phyloP scores from a whole-genome alignment of 176 grass and related monocot genomes.

The Juncus inflexus region DNA sequence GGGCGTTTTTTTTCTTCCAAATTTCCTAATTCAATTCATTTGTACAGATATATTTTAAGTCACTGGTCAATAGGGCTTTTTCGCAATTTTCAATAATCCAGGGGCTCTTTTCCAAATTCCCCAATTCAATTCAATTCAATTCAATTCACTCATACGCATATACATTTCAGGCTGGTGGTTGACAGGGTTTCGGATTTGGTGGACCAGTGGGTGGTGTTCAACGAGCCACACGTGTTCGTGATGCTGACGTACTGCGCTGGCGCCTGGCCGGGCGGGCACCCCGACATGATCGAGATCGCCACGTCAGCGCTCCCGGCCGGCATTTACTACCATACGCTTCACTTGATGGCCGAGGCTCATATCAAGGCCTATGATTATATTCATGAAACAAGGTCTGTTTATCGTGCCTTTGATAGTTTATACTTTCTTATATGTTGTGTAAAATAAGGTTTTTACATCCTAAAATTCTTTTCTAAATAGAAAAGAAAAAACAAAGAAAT shows the following conservation, averaged over 20 bases:
- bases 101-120: too few species aligned
- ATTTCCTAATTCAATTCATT: too few species aligned
- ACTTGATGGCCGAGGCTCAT: constrained; percentile 86
- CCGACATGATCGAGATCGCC: constrained; percentile 79
- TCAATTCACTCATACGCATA: too few species aligned
- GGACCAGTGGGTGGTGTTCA: constrained; percentile 95
- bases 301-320: constrained; percentile 81
- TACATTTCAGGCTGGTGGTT: constrained; percentile 58
- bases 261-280: constrained; percentile 94
- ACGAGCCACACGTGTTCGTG: constrained; percentile 94
- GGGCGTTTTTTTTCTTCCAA: too few species aligned
- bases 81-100: too few species aligned
- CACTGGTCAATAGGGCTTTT: too few species aligned
- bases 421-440: neutral
- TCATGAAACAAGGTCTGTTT: constrained; percentile 56
- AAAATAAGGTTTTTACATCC: constrained; percentile 19
- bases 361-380: constrained; percentile 81
- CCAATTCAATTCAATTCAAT: too few species aligned
- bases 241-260: constrained; percentile 94
- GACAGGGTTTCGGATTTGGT: constrained; percentile 81
- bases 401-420: neutral
- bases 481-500: constrained; percentile 34
- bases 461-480: constrained; percentile 32
- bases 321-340: constrained; percentile 74
- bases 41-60: too few species aligned